Conservation (phyloP, 306 rosid species). For the Sicyos edulis region DNA sequence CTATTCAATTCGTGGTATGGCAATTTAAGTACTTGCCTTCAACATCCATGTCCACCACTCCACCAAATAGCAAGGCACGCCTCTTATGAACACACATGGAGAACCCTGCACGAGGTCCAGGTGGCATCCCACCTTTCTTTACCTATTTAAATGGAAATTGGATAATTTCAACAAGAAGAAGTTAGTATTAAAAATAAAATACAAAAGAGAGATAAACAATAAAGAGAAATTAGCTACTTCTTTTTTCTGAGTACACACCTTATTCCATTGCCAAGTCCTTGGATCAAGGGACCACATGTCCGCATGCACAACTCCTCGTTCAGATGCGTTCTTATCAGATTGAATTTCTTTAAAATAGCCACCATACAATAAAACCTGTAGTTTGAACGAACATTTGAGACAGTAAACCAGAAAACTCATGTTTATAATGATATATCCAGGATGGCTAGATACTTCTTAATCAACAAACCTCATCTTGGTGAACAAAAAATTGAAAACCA, state of each 20-base stretch:
- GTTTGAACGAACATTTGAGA: conserved; percentile 19
- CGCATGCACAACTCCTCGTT: conserved; percentile 87
- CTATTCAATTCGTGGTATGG: neutral
- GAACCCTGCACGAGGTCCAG: conserved; percentile 98
- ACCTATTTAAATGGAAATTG: conserved; percentile 42
- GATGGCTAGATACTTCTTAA: conserved; percentile 21
- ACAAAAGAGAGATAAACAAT: neutral
- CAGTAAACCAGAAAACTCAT: neutral
- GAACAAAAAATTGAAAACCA: conserved; percentile 85
- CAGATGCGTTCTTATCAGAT: conserved; percentile 63
- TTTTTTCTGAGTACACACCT: conserved; percentile 40
- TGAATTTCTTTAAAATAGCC: conserved; percentile 95
- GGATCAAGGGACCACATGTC: conserved; percentile 98
- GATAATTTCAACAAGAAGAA: conserved; percentile 10
- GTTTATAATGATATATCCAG: conserved; percentile 10
- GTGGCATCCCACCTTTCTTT: conserved; percentile 97
- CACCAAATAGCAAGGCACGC: conserved; percentile 85
- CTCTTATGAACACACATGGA: conserved; percentile 92
- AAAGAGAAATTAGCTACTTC: neutral
- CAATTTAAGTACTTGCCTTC: conserved; percentile 51
- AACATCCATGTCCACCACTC: conserved; percentile 96
- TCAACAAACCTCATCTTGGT: conserved; percentile 83
- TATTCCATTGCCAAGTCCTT: conserved; percentile 97
- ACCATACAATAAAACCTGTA: conserved; percentile 86
- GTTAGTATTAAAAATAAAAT: neutral